Percentiles rank a stretch among this genome's conserved stretches.
phyloP scores from a whole-genome alignment of 1,284 basidiomycete genomes.

The Meripilus lineatus region DNA sequence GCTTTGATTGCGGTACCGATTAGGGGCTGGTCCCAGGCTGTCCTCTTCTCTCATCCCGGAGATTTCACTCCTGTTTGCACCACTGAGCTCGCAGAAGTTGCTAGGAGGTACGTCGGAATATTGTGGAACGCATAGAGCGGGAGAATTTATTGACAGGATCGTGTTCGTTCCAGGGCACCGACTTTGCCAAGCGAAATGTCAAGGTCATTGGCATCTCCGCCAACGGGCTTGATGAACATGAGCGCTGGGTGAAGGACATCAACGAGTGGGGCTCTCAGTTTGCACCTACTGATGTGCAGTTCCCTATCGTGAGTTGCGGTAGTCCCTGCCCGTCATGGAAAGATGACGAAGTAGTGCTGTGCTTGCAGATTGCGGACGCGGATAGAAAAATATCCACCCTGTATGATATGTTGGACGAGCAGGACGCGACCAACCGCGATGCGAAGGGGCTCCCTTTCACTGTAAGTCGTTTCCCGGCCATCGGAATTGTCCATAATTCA shows the following conservation, averaged over 20 bases:
- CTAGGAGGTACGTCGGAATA: slow-evolving; percentile 50
- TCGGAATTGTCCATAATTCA: background rate
- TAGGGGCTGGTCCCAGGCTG: slow-evolving; percentile 39
- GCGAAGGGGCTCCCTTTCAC: slow-evolving; percentile 86
- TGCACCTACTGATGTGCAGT: slow-evolving; percentile 72
- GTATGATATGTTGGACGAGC: slow-evolving; percentile 95
- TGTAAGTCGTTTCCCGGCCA: slow-evolving; percentile 32
- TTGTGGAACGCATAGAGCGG: background rate
- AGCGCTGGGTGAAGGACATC: slow-evolving; percentile 91
- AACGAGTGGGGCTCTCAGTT: slow-evolving; percentile 70
- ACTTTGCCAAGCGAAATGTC: slow-evolving; percentile 85
- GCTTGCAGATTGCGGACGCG: slow-evolving; percentile 81
- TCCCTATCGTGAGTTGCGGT: slow-evolving; percentile 79
- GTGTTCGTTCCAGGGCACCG: slow-evolving; percentile 43
- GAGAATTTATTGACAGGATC: too few species aligned
- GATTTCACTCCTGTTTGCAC: slow-evolving; percentile 87
- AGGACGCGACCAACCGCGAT: slow-evolving; percentile 94
- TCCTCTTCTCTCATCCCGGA: slow-evolving; percentile 93
- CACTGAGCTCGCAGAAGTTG: slow-evolving; percentile 95
- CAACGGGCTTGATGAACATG: slow-evolving; percentile 84
- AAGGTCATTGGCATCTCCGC: slow-evolving; percentile 95
- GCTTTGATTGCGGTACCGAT: background rate
- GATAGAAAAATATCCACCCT: slow-evolving; percentile 82
- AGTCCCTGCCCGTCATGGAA: slow-evolving; percentile 4
- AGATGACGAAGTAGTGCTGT: slow-evolving; percentile 8